Base-by-base conservation (phyloP, 352 stramenopile species). In the Globisporangium echinulatum region DNA sequence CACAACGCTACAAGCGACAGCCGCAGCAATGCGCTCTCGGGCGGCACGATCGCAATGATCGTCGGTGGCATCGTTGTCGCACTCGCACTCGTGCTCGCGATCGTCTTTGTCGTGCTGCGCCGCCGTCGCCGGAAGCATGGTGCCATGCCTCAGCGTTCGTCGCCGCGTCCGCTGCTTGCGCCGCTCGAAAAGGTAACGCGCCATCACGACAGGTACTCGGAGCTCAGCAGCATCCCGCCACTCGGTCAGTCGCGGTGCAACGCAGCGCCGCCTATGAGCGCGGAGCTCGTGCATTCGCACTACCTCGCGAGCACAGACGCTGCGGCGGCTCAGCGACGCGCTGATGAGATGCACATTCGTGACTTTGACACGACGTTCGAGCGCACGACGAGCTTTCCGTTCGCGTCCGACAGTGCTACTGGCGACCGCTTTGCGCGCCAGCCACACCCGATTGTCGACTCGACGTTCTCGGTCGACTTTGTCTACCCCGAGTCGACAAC, bases 401-500 rank as follows among this genome's bases (percentile, higher is more conserved):
- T 66, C 14, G 25, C 36, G 1, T 2, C 60, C 3, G 37, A 50
- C 0, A 36, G 36, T 39, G 11, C 10, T 48, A 7, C 43, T 17
- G 43, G 4, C 10, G 43, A 49, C 14, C 36, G 15, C 37, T 6
- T 36, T 19, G 13, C 38, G 39, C 36, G 42, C 9, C 51, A 42
- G 14, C 14, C 19, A 7, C 47, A 11, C 1, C 38, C 60, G 2
- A 72, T 79, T 40, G 71, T 64, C 44, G 49, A 59, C n/a, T 69
- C 66, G 19, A 59, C 62, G 3, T 70, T 74, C 53, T 70, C 68
- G 3, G 51, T 79, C n/a, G 71, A 76, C 52, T 76, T 79, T 52
- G 58, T 66, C 13, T 79, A 76, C 40, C 51, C 62, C 5, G 61
- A 74, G 40, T 15, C 47, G 44, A 19, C 47, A 13, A 38, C 40